Evolutionary conservation across 306 rosid genomes (phyloP).

Genomic region (Corylus heterophylla): DNA sequence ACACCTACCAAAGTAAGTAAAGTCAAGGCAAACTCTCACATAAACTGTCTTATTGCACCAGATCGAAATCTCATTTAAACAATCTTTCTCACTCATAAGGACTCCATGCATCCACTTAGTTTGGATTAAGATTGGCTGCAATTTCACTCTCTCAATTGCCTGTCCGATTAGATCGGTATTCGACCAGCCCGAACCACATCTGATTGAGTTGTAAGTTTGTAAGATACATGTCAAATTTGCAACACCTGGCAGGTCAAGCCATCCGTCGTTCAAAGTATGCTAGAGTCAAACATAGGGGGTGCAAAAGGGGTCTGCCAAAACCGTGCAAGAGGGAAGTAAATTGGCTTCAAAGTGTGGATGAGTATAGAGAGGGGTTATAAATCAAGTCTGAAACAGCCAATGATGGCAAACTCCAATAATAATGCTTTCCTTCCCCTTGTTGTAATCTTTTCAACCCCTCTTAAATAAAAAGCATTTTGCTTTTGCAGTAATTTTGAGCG

Average conservation of each 20-base stretch:
- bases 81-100: too few species aligned
- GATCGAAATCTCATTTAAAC: too few species aligned
- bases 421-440: constrained; percentile 46
- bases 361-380: constrained; percentile 44
- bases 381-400: constrained; percentile 71
- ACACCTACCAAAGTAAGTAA: too few species aligned
- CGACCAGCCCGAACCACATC: too few species aligned
- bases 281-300: constrained; percentile 36
- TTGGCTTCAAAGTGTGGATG: constrained; percentile 48
- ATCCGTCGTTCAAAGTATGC: constrained; percentile 39
- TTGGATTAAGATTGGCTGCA: too few species aligned
- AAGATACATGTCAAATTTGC: constrained; percentile 13
- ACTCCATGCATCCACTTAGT: too few species aligned
- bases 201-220: too few species aligned
- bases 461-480: constrained; percentile 46
- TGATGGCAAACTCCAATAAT: constrained; percentile 76
- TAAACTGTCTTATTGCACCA: too few species aligned
- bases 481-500: constrained; percentile 41
- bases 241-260: constrained; percentile 51
- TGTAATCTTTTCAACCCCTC: constrained; percentile 37
- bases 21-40: too few species aligned
- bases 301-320: constrained; percentile 34
- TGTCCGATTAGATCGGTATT: too few species aligned
- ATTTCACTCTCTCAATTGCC: too few species aligned
- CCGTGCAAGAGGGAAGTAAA: constrained; percentile 48